phyloP scores from a whole-genome alignment of 2,329 filamentous ascomycete genomes.

The Arthrobotrys megalospora region DNA sequence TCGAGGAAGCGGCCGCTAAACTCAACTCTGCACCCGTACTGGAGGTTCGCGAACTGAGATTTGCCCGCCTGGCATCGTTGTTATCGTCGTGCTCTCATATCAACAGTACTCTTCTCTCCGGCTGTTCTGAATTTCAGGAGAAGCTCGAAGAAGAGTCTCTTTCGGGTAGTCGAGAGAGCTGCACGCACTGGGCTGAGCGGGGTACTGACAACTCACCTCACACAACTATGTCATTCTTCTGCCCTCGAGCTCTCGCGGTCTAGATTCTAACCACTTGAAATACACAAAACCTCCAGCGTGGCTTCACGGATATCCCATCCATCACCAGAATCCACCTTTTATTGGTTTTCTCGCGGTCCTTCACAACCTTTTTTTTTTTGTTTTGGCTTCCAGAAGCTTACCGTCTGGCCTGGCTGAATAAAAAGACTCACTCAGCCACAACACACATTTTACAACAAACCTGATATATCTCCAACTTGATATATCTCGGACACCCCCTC shows the following conservation, averaged over 20 bases:
- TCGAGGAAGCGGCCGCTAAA: constrained; percentile 48
- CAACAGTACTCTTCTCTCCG: constrained; percentile 20
- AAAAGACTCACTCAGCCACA: constrained; percentile 39
- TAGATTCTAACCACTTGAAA: constrained; percentile 39
- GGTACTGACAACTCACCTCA: constrained; percentile 46
- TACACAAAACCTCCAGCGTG: constrained; percentile 36
- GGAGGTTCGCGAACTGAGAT: constrained; percentile 53
- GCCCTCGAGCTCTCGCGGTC: constrained; percentile 35
- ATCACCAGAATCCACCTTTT: constrained; percentile 15
- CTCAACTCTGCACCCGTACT: constrained; percentile 45
- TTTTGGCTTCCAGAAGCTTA: constrained; percentile 13
- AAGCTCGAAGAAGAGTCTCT: constrained; percentile 1
- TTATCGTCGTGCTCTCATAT: constrained; percentile 27
- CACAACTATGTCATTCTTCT: constrained; percentile 57
- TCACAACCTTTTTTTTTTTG: constrained; percentile 1
- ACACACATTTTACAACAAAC: constrained; percentile 52
- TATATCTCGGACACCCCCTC: constrained; percentile 42
- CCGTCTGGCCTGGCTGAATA: constrained; percentile 16
- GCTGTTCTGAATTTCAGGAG: constrained; percentile 45
- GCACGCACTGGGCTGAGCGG: constrained; percentile 38
- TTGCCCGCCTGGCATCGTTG: constrained; percentile 49
- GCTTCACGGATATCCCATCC: constrained; percentile 27
- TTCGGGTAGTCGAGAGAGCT: constrained; percentile 7
- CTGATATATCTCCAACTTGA: constrained; percentile 38
- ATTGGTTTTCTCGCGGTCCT: constrained; percentile 14